A percentile compares a stretch with the other conserved stretches of the same genome.
phyloP scores from a whole-genome alignment of 768 basidiomycete species.

The Omphalotus guepiniiformis region DNA sequence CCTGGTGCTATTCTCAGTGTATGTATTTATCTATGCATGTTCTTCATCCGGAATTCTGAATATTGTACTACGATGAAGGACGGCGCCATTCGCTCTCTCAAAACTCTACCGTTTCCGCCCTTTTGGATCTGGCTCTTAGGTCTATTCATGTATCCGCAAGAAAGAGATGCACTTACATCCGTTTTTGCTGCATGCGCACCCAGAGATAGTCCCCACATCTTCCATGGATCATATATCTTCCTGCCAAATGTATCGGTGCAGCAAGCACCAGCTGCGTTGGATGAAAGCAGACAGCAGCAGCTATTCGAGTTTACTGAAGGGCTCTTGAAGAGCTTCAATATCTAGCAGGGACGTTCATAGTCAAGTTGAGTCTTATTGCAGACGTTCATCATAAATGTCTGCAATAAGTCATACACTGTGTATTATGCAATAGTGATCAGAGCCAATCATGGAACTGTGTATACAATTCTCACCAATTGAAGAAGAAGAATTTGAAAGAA shows the following conservation, averaged over 20 bases:
- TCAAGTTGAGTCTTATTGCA: too few species aligned
- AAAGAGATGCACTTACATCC: constrained; percentile 17
- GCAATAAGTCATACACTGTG: too few species aligned
- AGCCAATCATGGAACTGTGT: too few species aligned
- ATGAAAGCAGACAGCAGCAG: not conserved
- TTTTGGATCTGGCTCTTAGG: constrained; percentile 21
- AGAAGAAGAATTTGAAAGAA: too few species aligned
- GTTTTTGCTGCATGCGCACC: constrained; percentile 18
- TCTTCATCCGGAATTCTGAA: not conserved
- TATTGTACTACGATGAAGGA: too few species aligned
- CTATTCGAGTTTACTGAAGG: not conserved
- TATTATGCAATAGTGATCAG: too few species aligned
- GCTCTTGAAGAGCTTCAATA: too few species aligned
- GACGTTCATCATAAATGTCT: too few species aligned
- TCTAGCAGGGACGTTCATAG: too few species aligned
- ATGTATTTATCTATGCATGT: too few species aligned
- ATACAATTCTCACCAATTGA: too few species aligned
- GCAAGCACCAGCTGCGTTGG: not conserved
- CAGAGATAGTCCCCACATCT: not conserved
- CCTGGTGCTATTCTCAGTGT: constrained; percentile 8
- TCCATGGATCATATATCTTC: not conserved
- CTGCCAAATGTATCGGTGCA: not conserved
- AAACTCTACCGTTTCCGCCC: constrained; percentile 15
- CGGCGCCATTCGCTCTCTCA: constrained; percentile 17
- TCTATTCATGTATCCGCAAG: constrained; percentile 19